Percentiles rank a stretch among this genome's conserved stretches.
These are phyloP conservation scores for Skeletonema costatum DNA, from an alignment of 108 stramenopile genomes.

Conservation along the genomic window DNA sequence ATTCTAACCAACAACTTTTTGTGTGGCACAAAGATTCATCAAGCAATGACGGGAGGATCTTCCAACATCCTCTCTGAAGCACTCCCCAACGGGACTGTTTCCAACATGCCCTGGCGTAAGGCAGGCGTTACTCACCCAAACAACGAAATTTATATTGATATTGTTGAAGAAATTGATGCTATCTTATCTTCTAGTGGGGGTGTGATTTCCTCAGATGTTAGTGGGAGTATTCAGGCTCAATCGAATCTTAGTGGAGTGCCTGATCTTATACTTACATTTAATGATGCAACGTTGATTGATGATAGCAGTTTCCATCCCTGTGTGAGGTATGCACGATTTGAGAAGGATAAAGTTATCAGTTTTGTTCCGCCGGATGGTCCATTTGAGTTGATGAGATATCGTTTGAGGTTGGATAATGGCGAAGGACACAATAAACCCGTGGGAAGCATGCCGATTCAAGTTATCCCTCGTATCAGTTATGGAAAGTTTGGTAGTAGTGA, in stretches of 20 bases:
- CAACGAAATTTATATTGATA: slow-evolving; percentile 98
- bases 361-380: slow-evolving; percentile 99
- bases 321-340: slow-evolving; percentile 94
- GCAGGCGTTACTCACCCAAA: slow-evolving; percentile 90
- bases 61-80: slow-evolving; percentile 65
- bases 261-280: slow-evolving; percentile 92
- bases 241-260: slow-evolving; percentile 94
- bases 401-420: slow-evolving; percentile 53
- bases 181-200: slow-evolving; percentile 87
- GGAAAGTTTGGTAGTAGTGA: slow-evolving; percentile 29
- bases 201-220: slow-evolving; percentile 91
- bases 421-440: slow-evolving; percentile 37
- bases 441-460: slow-evolving; percentile 73
- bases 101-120: slow-evolving; percentile 98
- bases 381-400: slow-evolving; percentile 97
- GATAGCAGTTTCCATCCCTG: slow-evolving; percentile 99
- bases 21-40: slow-evolving; percentile 43
- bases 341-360: slow-evolving; percentile 89
- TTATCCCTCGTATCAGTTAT: slow-evolving; percentile 75
- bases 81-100: slow-evolving; percentile 90
- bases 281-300: slow-evolving; percentile 89
- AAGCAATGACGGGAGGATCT: slow-evolving; percentile 60
- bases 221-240: slow-evolving; percentile 89
- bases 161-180: slow-evolving; percentile 96
- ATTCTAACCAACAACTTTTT: neutral